phyloP scores from a whole-genome alignment of 2,329 filamentous ascomycete genomes.

The Aureobasidium sp. region DNA sequence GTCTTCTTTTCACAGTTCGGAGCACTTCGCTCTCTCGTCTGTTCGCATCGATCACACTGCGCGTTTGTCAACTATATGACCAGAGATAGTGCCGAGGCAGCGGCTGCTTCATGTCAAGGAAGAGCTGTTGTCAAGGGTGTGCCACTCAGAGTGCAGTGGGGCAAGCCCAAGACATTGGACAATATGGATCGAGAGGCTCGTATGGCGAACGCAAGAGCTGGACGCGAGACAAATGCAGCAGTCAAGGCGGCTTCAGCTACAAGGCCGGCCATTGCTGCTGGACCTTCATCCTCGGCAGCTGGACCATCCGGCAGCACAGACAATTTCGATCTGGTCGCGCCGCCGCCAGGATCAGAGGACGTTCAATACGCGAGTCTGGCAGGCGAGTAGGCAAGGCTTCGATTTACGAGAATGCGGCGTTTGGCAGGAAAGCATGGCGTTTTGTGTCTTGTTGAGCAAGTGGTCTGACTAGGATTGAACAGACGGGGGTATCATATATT shows the following conservation, averaged over 20 bases:
- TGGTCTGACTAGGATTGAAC: not conserved
- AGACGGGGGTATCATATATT: slow-evolving; percentile 16
- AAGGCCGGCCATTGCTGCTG: slow-evolving; percentile 19
- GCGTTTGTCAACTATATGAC: slow-evolving; percentile 93
- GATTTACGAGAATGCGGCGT: not conserved
- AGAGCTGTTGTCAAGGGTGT: slow-evolving; percentile 86
- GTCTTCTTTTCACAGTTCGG: slow-evolving; percentile 86
- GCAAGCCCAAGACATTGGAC: slow-evolving; percentile 83
- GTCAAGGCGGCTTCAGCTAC: slow-evolving; percentile 21
- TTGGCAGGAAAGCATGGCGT: slow-evolving; percentile 18
- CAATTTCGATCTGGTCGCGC: slow-evolving; percentile 50
- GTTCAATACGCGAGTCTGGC: slow-evolving; percentile 79
- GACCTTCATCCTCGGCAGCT: slow-evolving; percentile 30
- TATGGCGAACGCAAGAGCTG: slow-evolving; percentile 72
- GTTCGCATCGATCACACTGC: slow-evolving; percentile 94
- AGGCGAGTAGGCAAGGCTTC: slow-evolving; percentile 56
- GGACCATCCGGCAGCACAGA: slow-evolving; percentile 41
- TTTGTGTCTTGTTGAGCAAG: not conserved
- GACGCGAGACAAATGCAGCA: slow-evolving; percentile 45
- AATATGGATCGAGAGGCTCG: slow-evolving; percentile 85
- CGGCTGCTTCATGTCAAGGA: slow-evolving; percentile 77
- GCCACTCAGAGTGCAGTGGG: slow-evolving; percentile 85
- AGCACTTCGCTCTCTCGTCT: slow-evolving; percentile 85
- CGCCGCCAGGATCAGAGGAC: slow-evolving; percentile 72
- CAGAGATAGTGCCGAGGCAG: slow-evolving; percentile 75